These are phyloP conservation scores for Penicillium canariense DNA, from an alignment of 495 filamentous ascomycete species.

Conservation along the genomic window DNA sequence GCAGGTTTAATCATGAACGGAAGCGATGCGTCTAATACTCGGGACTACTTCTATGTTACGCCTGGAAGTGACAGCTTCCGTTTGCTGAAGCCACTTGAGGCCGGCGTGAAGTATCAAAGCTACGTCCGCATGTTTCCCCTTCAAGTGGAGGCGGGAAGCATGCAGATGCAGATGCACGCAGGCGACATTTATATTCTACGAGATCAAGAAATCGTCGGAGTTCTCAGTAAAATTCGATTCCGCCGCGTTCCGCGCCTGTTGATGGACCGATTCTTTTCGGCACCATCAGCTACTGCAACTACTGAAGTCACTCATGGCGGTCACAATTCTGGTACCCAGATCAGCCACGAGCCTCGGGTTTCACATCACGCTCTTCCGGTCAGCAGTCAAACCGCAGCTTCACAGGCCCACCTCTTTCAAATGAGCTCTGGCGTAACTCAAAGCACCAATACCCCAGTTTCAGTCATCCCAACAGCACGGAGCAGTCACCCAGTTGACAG, in stretches of 20 bases:
- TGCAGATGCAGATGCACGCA: slow-evolving; percentile 23
- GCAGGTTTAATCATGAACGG: slow-evolving; percentile 41
- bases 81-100: slow-evolving; percentile 24
- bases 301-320: too few relatives aligned
- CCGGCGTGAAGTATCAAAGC: slow-evolving; percentile 31
- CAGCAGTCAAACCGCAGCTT: too few relatives aligned
- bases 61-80: slow-evolving; percentile 35
- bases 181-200: slow-evolving; percentile 45
- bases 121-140: slow-evolving; percentile 43
- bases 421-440: too few relatives aligned
- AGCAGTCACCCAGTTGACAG: too few relatives aligned
- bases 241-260: slow-evolving; percentile 29
- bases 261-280: slow-evolving; percentile 34
- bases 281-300: background rate
- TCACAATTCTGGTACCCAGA: background rate
- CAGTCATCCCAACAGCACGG: too few relatives aligned
- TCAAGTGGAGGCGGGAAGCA: too few relatives aligned
- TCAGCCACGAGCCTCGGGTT: too few relatives aligned
- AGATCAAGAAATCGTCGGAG: slow-evolving; percentile 30
- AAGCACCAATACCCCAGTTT: too few relatives aligned
- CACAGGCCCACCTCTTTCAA: too few relatives aligned
- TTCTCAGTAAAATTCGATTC: slow-evolving; percentile 36
- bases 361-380: too few relatives aligned
- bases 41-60: slow-evolving; percentile 35
- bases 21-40: slow-evolving; percentile 23